phyloP scores from a whole-genome alignment of 1,284 basidiomycete species.

The Vanrija sp. region DNA sequence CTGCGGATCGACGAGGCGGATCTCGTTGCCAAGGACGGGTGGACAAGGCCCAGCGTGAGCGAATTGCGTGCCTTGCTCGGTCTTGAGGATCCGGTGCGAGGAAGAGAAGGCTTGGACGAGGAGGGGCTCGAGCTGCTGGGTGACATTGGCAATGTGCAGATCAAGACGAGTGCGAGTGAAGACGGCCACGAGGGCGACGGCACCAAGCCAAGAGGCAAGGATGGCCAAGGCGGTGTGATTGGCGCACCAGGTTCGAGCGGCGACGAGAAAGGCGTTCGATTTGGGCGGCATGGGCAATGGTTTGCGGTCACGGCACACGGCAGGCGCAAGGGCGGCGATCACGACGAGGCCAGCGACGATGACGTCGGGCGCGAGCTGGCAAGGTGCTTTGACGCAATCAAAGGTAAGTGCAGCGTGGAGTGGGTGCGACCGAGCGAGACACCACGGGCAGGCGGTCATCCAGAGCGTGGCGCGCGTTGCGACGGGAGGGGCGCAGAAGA shows the following conservation, averaged over 20 bases:
- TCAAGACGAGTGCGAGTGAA: constrained; percentile 60
- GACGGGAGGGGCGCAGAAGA: too few species aligned
- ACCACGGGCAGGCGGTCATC: too few species aligned
- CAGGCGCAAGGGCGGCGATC: too few species aligned
- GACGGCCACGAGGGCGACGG: constrained; percentile 12
- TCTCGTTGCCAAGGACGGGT: constrained; percentile 57
- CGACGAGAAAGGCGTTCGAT: constrained; percentile 5
- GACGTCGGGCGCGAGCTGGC: constrained; percentile 32
- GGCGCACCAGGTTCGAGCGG: not conserved
- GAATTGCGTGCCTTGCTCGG: constrained; percentile 37
- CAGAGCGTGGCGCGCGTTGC: too few species aligned
- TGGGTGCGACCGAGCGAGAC: too few species aligned
- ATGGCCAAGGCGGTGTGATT: not conserved
- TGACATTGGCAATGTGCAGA: constrained; percentile 30
- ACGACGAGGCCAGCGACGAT: constrained; percentile 4
- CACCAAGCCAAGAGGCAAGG: constrained; percentile 48
- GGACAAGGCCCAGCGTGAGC: constrained; percentile 23
- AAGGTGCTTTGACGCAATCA: constrained; percentile 53
- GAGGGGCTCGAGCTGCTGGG: constrained; percentile 16
- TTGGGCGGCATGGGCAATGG: constrained; percentile 34
- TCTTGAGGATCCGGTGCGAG: constrained; percentile 19
- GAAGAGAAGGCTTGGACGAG: constrained; percentile 29
- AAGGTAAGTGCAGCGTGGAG: constrained; percentile 1
- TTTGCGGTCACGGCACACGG: constrained; percentile 33
- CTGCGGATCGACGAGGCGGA: constrained; percentile 68